phyloP scores from a whole-genome alignment of 257 asterid species.

The Plantago elongata region DNA sequence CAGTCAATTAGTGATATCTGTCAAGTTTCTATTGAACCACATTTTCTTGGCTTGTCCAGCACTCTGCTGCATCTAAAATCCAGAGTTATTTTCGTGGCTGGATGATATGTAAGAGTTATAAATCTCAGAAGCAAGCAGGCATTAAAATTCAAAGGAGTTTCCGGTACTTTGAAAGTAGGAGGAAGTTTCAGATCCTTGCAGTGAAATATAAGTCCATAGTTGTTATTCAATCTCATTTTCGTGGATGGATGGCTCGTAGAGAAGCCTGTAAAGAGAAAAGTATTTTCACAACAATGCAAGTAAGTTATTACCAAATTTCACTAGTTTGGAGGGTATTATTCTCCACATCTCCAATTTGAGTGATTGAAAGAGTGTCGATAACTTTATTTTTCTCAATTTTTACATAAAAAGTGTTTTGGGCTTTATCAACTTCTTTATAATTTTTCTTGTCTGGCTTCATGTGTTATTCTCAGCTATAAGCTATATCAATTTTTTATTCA shows the following conservation, averaged over 20 bases:
- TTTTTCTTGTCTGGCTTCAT: too few relatives aligned
- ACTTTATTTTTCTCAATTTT: too few relatives aligned
- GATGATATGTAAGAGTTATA: slow-evolving; percentile 38
- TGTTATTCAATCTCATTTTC: slow-evolving; percentile 38
- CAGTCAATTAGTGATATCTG: too few relatives aligned
- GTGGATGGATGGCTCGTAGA: slow-evolving; percentile 70
- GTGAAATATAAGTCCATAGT: background rate
- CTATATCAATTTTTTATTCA: too few relatives aligned
- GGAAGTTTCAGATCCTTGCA: slow-evolving; percentile 32
- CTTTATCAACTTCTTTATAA: too few relatives aligned
- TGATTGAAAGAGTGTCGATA: too few relatives aligned
- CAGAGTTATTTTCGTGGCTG: slow-evolving; percentile 67
- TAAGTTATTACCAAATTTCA: slow-evolving; percentile 23
- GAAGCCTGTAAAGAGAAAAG: slow-evolving; percentile 32
- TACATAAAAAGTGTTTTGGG: too few relatives aligned
- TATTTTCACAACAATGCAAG: slow-evolving; percentile 49
- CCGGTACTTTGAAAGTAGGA: slow-evolving; percentile 34
- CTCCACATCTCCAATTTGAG: background rate
- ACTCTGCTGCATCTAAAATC: slow-evolving; percentile 62
- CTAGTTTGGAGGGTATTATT: background rate
- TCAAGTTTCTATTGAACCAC: too few relatives aligned
- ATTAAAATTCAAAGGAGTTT: slow-evolving; percentile 46
- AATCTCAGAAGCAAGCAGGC: slow-evolving; percentile 42
- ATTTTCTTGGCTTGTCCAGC: slow-evolving; percentile 9
- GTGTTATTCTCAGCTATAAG: too few relatives aligned